Conservation (phyloP, 2,329 filamentous ascomycete species). For the Aspergillus viridinutans region DNA sequence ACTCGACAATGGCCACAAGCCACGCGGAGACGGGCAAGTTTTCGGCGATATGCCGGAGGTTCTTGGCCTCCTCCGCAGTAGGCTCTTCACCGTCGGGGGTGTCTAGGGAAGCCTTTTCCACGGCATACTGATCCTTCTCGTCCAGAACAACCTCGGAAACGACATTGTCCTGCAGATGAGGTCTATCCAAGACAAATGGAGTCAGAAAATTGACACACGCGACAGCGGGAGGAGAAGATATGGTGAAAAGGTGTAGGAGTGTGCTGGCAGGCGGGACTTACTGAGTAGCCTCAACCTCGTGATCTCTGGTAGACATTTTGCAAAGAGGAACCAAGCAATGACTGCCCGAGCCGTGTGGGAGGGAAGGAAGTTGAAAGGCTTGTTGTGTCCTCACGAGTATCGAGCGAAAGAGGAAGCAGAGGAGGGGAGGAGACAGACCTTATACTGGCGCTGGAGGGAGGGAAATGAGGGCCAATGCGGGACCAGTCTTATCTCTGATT, state of each 20-base stretch:
- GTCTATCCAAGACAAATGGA: slow-evolving; percentile 4
- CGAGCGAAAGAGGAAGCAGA: slow-evolving; percentile 6
- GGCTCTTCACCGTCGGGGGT: slow-evolving; percentile 51
- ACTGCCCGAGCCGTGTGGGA: slow-evolving; percentile 1
- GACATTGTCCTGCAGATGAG: slow-evolving; percentile 14
- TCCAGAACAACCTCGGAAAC: slow-evolving; percentile 16
- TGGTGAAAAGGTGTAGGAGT: slow-evolving; percentile 2
- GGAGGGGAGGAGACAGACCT: slow-evolving; percentile 14
- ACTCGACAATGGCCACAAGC: slow-evolving; percentile 54
- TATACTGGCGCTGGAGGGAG: slow-evolving; percentile 23
- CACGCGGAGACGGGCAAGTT: slow-evolving; percentile 53
- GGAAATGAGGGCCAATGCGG: slow-evolving; percentile 58
- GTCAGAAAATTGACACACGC: neutral
- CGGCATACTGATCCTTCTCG: slow-evolving; percentile 22
- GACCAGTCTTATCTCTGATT: slow-evolving; percentile 68
- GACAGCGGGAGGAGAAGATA: neutral
- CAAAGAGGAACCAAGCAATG: slow-evolving; percentile 5
- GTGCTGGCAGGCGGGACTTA: slow-evolving; percentile 13
- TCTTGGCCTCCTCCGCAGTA: slow-evolving; percentile 48
- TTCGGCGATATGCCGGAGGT: slow-evolving; percentile 52
- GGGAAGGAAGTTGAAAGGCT: slow-evolving; percentile 1
- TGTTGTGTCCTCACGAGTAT: slow-evolving; percentile 9
- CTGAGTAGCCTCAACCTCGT: slow-evolving; percentile 25
- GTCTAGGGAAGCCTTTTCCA: slow-evolving; percentile 27
- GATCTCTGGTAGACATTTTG: slow-evolving; percentile 25